These are phyloP conservation scores for Macrocybe gigantea DNA, from an alignment of 768 basidiomycete genomes.

Conservation along the genomic window DNA sequence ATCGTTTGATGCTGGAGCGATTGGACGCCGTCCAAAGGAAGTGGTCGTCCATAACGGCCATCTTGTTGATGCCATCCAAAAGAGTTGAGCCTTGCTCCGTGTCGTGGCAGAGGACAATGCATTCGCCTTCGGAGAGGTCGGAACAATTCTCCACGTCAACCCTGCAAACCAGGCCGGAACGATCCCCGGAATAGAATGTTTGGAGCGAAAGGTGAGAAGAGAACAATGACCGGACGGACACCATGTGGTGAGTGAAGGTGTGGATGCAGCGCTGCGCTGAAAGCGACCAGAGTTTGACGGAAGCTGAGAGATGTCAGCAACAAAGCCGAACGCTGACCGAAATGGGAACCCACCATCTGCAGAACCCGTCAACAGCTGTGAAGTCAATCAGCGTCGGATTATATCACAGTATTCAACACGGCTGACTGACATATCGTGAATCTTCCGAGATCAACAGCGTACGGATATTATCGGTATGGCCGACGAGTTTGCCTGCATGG, in stretches of 20 bases:
- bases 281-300: slow-evolving; percentile 94
- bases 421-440: slow-evolving; percentile 71
- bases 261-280: slow-evolving; percentile 85
- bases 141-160: slow-evolving; percentile 84
- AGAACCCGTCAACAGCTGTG: slow-evolving; percentile 76
- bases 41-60: slow-evolving; percentile 77
- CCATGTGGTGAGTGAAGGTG: slow-evolving; percentile 93
- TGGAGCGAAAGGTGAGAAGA: slow-evolving; percentile 83
- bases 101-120: slow-evolving; percentile 75
- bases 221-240: slow-evolving; percentile 90
- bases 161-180: slow-evolving; percentile 82
- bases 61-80: slow-evolving; percentile 65
- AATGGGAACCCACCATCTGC: slow-evolving; percentile 49
- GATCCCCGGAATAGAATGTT: slow-evolving; percentile 93
- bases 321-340: no score
- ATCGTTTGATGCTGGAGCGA: slow-evolving; percentile 74
- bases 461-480: slow-evolving; percentile 96
- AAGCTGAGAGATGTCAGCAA: slow-evolving; percentile 46
- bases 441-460: slow-evolving; percentile 87
- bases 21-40: slow-evolving; percentile 90
- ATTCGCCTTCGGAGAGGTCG: slow-evolving; percentile 86
- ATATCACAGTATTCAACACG: slow-evolving; percentile 1
- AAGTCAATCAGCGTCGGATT: slow-evolving; percentile 4
- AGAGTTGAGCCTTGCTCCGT: slow-evolving; percentile 30
- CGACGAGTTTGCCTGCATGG: slow-evolving; percentile 70